Base-by-base conservation (phyloP, 495 filamentous ascomycete genomes). In the Neurospora sp. region DNA sequence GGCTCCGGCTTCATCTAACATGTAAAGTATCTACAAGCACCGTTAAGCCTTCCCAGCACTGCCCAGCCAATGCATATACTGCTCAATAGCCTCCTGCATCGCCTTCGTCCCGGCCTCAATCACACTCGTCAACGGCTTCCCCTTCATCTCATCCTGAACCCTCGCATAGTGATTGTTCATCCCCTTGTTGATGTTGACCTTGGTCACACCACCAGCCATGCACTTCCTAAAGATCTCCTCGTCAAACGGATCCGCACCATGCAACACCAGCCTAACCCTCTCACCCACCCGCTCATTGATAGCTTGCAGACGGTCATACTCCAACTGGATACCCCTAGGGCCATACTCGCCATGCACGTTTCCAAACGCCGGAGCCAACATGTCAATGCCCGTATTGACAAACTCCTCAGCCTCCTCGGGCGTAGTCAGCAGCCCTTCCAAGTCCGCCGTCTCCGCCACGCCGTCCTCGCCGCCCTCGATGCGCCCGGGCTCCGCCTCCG, bases 391-490 rank as follows among this genome's bases (percentile, higher is more conserved):
- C 37, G 91, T 93, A 10, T 84, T 86, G 0, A 93, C 90, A 80
- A 95, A 95, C 80, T 92, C 88, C 78, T 87, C 81, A 45, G 90
- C 91, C 80, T 94, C 88, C 79, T 92, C 91, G 0, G 91, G 88
- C 0, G 89, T 94, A n/a, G 93, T 96, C 76, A 94, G 77, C 69
- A 94, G 72, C 0, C 87, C 92, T 78, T 92, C 91, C 31, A 94
- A 79, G 75, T 93, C 92, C 1, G 82, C 89, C 41, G 92, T 94
- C 78, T 94, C 91, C 4, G 87, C 86, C 31, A 96, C 88, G 0
- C 93, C 93, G 75, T 96, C 93, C 82, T 96, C 93, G 6, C 92
- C 92, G 53, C 93, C 93, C 78, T 93, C 91, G 74, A 96, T 95
- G 7, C 93, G 83, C 0, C 92, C 93, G 0, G 92, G 93, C 79